Base-by-base conservation (phyloP, 805 yeast species). In the Dipodascus geniculatus region DNA sequence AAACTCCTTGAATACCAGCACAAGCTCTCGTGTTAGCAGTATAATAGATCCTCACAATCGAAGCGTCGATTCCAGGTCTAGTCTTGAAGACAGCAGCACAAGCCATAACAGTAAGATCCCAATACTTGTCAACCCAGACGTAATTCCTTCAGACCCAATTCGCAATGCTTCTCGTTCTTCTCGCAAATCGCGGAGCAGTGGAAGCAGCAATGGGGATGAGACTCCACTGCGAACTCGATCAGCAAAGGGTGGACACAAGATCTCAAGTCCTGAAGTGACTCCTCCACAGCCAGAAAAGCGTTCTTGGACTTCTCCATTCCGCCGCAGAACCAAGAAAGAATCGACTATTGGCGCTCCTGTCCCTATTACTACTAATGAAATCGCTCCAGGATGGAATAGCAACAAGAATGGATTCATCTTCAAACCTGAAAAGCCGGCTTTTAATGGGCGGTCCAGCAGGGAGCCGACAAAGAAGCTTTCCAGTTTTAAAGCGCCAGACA, bases 301-400 rank as follows among this genome's bases (percentile, higher is more conserved):
- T 28, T 66, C 73, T 1, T 74, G 77, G 77, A 71, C 72, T 11
- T 68, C 73, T 49, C 76, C 77, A 22, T 73, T 73, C 61, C 63
- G 72, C 54, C 64, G 72, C 28, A 63, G 69, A 51, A 63, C 68
- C 55, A 67, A 63, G 55, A 61, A 65, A 48, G 73, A 68, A 6
- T n/a, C 44, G 14, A 11, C 20, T n/a, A n/a, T n/a, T n/a, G n/a
- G n/a, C 44, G 44, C 44, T 6, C 8, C 44, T 11, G 14, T 20
- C 55, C 58, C 48, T 53, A 59, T 22, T 53, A 56, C 23, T 63
- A 61, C 24, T n/a, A n/a, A n/a, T 62, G 65, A 63, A 59, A 57
- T 42, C 48, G 49, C 49, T 19, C 44, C 53, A 20, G 22, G 55
- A 24, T 44, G 49, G 16, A 42, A 48, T 38, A 49, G 55, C 20